Evolutionary conservation across 139 green algal species (phyloP).

Genomic region (Edaphochlamys debaryana): DNA sequence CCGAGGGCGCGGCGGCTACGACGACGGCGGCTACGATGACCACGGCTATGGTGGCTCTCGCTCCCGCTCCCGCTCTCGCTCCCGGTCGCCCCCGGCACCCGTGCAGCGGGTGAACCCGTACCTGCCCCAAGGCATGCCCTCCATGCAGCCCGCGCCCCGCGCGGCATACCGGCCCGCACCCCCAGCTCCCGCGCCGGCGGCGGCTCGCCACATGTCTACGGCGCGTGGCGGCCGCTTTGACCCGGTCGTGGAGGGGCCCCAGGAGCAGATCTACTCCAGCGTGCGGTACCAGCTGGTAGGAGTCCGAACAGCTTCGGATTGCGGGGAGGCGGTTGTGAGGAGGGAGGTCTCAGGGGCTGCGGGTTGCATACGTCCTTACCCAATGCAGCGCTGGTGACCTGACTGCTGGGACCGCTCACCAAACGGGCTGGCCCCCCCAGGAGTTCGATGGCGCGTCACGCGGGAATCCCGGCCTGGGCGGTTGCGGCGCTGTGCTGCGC

Average conservation of each 20-base stretch:
- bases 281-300: neutral
- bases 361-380: neutral
- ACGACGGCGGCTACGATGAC: neutral
- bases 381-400: too few relatives aligned
- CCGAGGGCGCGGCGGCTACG: too few relatives aligned
- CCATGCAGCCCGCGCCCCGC: too few relatives aligned
- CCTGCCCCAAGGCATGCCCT: too few relatives aligned
- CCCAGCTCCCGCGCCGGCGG: too few relatives aligned
- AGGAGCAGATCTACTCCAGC: neutral
- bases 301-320: too few relatives aligned
- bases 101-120: neutral
- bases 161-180: too few relatives aligned
- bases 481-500: constrained; percentile 24
- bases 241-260: neutral
- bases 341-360: neutral
- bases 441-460: constrained; percentile 39
- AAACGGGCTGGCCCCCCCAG: constrained; percentile 1
- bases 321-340: too few relatives aligned
- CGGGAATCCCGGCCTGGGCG: constrained; percentile 24
- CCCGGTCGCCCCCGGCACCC: neutral
- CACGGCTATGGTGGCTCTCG: too few relatives aligned
- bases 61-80: too few relatives aligned
- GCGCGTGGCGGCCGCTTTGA: neutral
- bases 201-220: too few relatives aligned
- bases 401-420: too few relatives aligned